Evolutionary conservation across 2,329 filamentous ascomycete species (phyloP), one percentile per base, ranked within the genome.

Genomic region (Talaromyces sp.): DNA sequence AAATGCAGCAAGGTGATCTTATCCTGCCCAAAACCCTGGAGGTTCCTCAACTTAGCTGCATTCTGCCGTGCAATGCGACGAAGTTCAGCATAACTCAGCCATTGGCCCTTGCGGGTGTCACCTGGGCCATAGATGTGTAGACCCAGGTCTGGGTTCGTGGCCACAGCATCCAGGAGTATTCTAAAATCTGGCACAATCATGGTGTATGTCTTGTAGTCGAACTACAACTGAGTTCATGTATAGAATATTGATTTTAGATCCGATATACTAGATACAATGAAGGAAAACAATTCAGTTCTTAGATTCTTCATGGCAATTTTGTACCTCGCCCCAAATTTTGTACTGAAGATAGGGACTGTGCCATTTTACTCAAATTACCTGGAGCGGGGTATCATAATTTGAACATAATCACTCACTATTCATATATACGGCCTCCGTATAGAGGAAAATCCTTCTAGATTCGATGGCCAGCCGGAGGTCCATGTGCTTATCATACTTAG

Each of bases 1-100:
- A 78, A 73, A 64, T 77, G 73, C n/a, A 67, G 36, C n/a, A 63
- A 36, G 4, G 53, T 15, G 3, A 31, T 34, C 7, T 27, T 56
- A 2, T 34, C 61, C 25, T 22, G 5, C 2, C 27, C 22, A 11
- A 63, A 63, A 43, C 25, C 49, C 22, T 43, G 27, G 19, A 40
- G 15, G 0, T 11, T 17, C 40, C 45, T 43, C 10, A 61, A 27
- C 17, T 49, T 36, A n/a, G 11, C 15, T 31, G 45, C 59, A 40
- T 61, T 61, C 29, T 61, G 27, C 43, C 22, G 43, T 51, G 59
- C 59, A 47, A 47, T 25, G 45, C 45, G 45, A 10, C 45, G 45
- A 47, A 47, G 45, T 19, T 47, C 45, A 47, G 45, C 45, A 47
- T 47, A 47, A 25, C 45, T 47, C n/a, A 47, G 45, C 45, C 45